Conservation (phyloP, 2,329 filamentous ascomycete genomes). For the Phoma herbarum region DNA sequence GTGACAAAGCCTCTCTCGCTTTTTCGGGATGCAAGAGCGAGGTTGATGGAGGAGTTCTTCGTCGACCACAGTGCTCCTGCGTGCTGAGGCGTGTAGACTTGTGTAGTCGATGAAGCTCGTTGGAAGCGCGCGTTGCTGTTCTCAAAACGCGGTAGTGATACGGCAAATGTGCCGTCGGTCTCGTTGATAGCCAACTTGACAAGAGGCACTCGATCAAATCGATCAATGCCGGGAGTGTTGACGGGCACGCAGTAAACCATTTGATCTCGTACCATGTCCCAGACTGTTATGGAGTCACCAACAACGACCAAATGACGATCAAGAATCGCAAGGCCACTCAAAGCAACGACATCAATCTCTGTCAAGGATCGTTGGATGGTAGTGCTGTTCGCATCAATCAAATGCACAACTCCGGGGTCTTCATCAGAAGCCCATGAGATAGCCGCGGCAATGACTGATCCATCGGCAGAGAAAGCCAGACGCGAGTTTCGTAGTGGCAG, state of each 20-base stretch:
- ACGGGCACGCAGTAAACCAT: constrained; percentile 73
- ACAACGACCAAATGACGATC: constrained; percentile 78
- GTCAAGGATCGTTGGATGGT: constrained; percentile 72
- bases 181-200: constrained; percentile 76
- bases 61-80: constrained; percentile 67
- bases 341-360: constrained; percentile 70
- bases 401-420: constrained; percentile 71
- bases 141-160: constrained; percentile 51
- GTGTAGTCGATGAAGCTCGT: constrained; percentile 58
- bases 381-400: constrained; percentile 78
- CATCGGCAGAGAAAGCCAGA: constrained; percentile 72
- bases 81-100: constrained; percentile 72
- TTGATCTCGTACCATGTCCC: constrained; percentile 83
- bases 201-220: constrained; percentile 52
- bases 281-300: constrained; percentile 77
- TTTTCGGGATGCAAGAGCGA: constrained; percentile 71
- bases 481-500: constrained; percentile 64
- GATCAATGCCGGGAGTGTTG: constrained; percentile 45
- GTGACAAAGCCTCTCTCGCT: constrained; percentile 76
- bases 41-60: constrained; percentile 65
- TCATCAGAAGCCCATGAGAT: constrained; percentile 46
- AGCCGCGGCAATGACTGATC: constrained; percentile 47
- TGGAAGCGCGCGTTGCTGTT: constrained; percentile 49
- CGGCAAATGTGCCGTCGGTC: constrained; percentile 55
- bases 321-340: constrained; percentile 75